Evolutionary conservation across 805 yeast species (phyloP).

Genomic region (Cyberlindnera xishuangbannaensis): DNA sequence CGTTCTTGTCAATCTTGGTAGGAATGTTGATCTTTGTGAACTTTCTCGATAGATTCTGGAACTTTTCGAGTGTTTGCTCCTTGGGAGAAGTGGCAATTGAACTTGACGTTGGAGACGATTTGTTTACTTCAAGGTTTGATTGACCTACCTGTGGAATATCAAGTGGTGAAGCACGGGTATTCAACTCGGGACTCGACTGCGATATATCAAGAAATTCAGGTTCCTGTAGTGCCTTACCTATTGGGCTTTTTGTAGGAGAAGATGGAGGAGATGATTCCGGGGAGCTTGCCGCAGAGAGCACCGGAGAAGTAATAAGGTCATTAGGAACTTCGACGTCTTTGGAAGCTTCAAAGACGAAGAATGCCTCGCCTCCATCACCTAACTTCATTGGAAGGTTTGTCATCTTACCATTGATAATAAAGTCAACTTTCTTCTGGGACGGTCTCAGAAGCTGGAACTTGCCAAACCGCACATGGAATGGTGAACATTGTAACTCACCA

Average conservation of each 20-base stretch:
- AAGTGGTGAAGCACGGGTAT: constrained; percentile 3
- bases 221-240: constrained; percentile 28
- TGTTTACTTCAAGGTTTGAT: constrained; percentile 15
- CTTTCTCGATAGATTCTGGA: constrained; percentile 57
- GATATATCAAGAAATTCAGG: constrained; percentile 47
- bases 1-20: constrained; percentile 79
- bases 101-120: constrained; percentile 4
- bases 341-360: constrained; percentile 87
- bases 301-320: constrained; percentile 47
- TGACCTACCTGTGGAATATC: constrained; percentile 2
- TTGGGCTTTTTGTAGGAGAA: constrained; percentile 16
- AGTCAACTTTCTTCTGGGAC: constrained; percentile 88
- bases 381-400: constrained; percentile 91
- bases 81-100: constrained; percentile 21
- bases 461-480: constrained; percentile 95
- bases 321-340: constrained; percentile 57
- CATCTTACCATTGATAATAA: constrained; percentile 74
- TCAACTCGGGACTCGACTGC: constrained; percentile 17
- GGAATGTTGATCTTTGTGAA: constrained; percentile 75
- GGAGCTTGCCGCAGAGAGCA: constrained; percentile 20
- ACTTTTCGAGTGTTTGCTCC: constrained; percentile 48
- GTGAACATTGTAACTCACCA: constrained; percentile 78
- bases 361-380: constrained; percentile 97
- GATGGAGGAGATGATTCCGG: constrained; percentile 21
- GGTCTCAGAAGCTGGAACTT: constrained; percentile 90